phyloP scores from a whole-genome alignment of 345 rosid genomes.

The Limnanthes douglasii region DNA sequence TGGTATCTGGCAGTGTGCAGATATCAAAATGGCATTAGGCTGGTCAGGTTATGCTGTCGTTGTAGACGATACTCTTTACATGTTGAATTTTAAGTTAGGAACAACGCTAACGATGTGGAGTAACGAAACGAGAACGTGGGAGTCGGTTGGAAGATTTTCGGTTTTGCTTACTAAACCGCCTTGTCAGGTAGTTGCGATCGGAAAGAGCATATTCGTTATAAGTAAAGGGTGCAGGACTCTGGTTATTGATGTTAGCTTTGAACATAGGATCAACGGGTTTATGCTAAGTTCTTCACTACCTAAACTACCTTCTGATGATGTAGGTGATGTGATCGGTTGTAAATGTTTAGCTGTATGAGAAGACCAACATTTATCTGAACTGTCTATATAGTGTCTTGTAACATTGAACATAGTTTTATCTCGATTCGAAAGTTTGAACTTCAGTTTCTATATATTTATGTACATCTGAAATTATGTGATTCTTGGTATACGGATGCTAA shows the following conservation, averaged over 20 bases:
- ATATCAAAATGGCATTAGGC: slow-evolving; percentile 48
- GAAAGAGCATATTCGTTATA: slow-evolving; percentile 40
- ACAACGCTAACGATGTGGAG: slow-evolving; percentile 56
- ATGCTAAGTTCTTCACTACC: slow-evolving; percentile 61
- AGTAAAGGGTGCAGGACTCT: slow-evolving; percentile 62
- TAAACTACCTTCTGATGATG: slow-evolving; percentile 23
- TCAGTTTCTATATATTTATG: no score
- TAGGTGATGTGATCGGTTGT: slow-evolving; percentile 32
- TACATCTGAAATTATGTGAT: no score
- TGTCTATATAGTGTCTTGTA: no score
- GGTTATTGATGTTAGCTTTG: slow-evolving; percentile 37
- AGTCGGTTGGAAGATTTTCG: slow-evolving; percentile 51
- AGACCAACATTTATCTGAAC: no score
- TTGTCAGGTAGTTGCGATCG: slow-evolving; percentile 51
- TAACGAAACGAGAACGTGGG: slow-evolving; percentile 44
- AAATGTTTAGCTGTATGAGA: slow-evolving; percentile 45
- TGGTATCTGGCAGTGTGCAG: slow-evolving; percentile 47
- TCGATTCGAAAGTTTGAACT: no score
- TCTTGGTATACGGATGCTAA: no score
- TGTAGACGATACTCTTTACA: slow-evolving; percentile 45
- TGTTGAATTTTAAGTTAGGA: slow-evolving; percentile 66
- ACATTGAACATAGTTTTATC: no score
- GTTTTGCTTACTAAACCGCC: slow-evolving; percentile 46
- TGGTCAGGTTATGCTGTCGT: slow-evolving; percentile 78
- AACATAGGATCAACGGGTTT: slow-evolving; percentile 32